These are phyloP conservation scores for Leishmania tropica DNA, from an alignment of 208 protist species.

Conservation along the genomic window DNA sequence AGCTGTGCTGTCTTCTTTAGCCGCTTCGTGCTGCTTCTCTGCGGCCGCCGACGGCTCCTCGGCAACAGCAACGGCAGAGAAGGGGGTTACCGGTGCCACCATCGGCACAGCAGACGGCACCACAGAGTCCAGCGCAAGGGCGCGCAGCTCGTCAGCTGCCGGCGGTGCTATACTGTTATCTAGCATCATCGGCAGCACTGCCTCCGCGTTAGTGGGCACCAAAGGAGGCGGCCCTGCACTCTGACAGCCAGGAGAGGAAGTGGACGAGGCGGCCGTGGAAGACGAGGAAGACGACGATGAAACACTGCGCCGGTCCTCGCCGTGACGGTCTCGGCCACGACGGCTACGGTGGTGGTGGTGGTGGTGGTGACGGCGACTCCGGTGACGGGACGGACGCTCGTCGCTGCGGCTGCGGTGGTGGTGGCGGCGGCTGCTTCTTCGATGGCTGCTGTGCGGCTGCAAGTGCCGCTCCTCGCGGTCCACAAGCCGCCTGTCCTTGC, in stretches of 20 bases:
- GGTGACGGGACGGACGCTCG: not conserved
- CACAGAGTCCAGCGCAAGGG: not conserved
- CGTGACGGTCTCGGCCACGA: slow-evolving; percentile 3
- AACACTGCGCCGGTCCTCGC: not conserved
- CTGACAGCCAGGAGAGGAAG: not conserved
- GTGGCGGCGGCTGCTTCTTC: not conserved
- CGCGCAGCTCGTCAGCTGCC: slow-evolving; percentile 5
- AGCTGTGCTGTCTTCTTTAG: not conserved
- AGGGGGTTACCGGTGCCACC: not conserved
- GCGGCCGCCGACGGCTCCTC: not conserved
- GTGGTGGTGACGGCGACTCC: slow-evolving; percentile 15
- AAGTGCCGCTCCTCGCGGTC: not conserved
- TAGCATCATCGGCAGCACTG: slow-evolving; percentile 4
- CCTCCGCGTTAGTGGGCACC: not conserved
- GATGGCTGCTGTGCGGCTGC: not conserved
- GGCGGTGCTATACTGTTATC: not conserved
- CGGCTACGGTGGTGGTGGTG: slow-evolving; percentile 3
- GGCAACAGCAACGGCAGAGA: not conserved
- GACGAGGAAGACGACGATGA: not conserved
- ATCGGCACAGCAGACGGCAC: not conserved
- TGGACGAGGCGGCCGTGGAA: not conserved
- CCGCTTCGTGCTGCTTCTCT: not conserved
- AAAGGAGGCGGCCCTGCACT: not conserved
- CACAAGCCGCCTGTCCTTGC: not conserved
- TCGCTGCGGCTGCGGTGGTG: slow-evolving; percentile 11